Conservation (phyloP, 1,139 yeast species). For the Suhomyces maxii region DNA sequence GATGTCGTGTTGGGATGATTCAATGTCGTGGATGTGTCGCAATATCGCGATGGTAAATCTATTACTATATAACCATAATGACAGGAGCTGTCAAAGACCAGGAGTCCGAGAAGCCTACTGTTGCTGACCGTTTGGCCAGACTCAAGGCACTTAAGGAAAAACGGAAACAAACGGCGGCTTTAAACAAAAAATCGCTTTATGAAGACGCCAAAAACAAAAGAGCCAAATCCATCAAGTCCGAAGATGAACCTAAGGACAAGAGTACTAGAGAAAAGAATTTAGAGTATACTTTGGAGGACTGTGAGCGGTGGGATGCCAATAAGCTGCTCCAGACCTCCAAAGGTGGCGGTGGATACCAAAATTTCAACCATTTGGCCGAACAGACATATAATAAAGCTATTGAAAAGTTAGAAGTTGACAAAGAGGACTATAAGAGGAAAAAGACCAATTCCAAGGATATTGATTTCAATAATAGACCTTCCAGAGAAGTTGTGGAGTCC, state of each 20-base stretch:
- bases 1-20: background rate
- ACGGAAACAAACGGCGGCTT: slow-evolving; percentile 19
- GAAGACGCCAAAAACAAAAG: slow-evolving; percentile 14
- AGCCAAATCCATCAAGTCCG: slow-evolving; percentile 10
- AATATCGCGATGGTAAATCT: background rate
- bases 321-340: slow-evolving; percentile 15
- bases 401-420: slow-evolving; percentile 37
- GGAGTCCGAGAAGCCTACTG: background rate
- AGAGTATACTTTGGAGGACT: slow-evolving; percentile 68
- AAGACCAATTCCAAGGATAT: slow-evolving; percentile 4
- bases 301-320: slow-evolving; percentile 63
- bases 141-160: slow-evolving; percentile 17
- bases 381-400: slow-evolving; percentile 53
- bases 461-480: slow-evolving; percentile 28
- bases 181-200: slow-evolving; percentile 23
- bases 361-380: slow-evolving; percentile 55
- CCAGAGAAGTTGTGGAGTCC: slow-evolving; percentile 36
- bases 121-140: slow-evolving; percentile 9
- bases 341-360: slow-evolving; percentile 28
- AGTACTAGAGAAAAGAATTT: slow-evolving; percentile 48
- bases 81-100: background rate
- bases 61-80: background rate
- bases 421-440: slow-evolving; percentile 43
- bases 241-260: slow-evolving; percentile 22
- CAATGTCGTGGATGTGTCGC: background rate